Base-by-base conservation (phyloP, 805 yeast species). In the Pichia cabralensis region DNA sequence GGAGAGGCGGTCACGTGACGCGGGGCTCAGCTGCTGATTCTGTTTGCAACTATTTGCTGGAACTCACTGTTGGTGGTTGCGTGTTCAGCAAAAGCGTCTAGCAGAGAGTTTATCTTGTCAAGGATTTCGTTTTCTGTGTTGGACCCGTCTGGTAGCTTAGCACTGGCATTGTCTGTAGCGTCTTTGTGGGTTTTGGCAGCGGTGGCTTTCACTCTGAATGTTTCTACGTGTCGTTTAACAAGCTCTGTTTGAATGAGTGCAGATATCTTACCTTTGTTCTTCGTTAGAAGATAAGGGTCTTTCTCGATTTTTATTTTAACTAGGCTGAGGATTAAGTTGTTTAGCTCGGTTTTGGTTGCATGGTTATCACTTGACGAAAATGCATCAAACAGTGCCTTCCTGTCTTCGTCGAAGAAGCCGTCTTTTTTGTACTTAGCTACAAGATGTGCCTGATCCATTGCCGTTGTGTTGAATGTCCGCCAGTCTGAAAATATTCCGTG, bases 161-260 rank as follows among this genome's bases (percentile, higher is more conserved):
- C 19, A 13, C 13, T 18, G 11, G 20, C 24, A 6, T 21, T 9
- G 22, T 20, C 9, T 6, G 9, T 20, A 9, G 22, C 22, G 6
- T 20, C 22, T 20, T 6, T 20, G 9, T 7, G 22, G 22, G 9
- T 14, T 14, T 8, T 12, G 8, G 26, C 12, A 17, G 2, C 12
- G 26, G 26, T 11, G 3, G 26, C n/a, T 23, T 11, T 20, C 13
- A 13, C 30, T 19, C n/a, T 20, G 11, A 30, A 31, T 23, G 12
- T 31, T 15, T 34, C 36, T 10, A 38, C 34, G 21, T 42, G 49
- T 11, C 46, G 38, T 27, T 48, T 50, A 34, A 68, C 59, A 30
- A 71, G 61, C 23, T 65, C 68, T 2, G 76, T 72, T 43, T 71
- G 76, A 3, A 71, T 64, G 38, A 71, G 48, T 0, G 76, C 76